phyloP scores from a whole-genome alignment of 768 basidiomycete genomes.

The Suillus occidentalis region DNA sequence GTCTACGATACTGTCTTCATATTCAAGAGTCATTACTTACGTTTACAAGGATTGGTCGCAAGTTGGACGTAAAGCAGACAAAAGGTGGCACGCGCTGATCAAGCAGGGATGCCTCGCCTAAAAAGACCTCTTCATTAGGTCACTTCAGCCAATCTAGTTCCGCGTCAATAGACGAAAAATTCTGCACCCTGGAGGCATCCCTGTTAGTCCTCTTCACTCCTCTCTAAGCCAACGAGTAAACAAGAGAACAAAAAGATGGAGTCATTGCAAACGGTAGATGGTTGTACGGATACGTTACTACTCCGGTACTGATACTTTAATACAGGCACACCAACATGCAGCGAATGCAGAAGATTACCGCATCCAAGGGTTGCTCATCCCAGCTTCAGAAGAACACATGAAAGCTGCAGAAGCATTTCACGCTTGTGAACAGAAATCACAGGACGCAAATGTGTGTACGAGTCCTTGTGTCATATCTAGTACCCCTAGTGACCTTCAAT shows the following conservation, averaged over 20 bases:
- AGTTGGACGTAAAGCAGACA: neutral
- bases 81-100: neutral
- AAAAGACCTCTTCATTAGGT: slow-evolving; percentile 18
- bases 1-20: neutral
- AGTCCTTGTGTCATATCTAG: slow-evolving; percentile 1
- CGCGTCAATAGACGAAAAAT: slow-evolving; percentile 6
- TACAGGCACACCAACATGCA: slow-evolving; percentile 79
- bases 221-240: slow-evolving; percentile 6
- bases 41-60: neutral
- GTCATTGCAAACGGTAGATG: slow-evolving; percentile 53
- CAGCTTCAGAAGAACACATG: slow-evolving; percentile 70
- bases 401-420: slow-evolving; percentile 77
- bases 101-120: slow-evolving; percentile 10
- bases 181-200: neutral
- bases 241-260: slow-evolving; percentile 29
- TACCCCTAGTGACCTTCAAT: slow-evolving; percentile 12
- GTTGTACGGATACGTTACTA: neutral
- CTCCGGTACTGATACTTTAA: slow-evolving; percentile 11
- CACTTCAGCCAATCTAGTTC: slow-evolving; percentile 11
- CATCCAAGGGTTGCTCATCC: slow-evolving; percentile 65
- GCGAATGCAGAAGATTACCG: slow-evolving; percentile 76
- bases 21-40: neutral
- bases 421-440: slow-evolving; percentile 70
- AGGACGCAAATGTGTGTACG: slow-evolving; percentile 64
- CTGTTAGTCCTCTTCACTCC: neutral